phyloP scores from a whole-genome alignment of 1,284 basidiomycete species.

The Dichomitus squalens region DNA sequence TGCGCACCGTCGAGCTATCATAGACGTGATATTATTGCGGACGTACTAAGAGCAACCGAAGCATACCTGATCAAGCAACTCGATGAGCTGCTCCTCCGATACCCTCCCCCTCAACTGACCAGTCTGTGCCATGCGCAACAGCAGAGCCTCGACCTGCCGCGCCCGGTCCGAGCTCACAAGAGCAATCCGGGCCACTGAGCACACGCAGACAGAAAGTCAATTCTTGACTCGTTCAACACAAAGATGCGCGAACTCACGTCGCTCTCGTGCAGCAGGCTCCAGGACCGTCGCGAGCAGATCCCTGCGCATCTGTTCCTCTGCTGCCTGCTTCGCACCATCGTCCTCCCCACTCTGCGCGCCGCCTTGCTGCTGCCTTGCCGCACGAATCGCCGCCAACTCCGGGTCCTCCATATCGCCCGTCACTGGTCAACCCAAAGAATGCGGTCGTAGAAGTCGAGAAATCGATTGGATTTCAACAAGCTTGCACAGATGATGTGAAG shows the following conservation, averaged over 20 bases:
- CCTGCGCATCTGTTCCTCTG: constrained; percentile 76
- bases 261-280: constrained; percentile 85
- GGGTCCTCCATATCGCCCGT: constrained; percentile 34
- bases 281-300: constrained; percentile 89
- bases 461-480: not conserved
- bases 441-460: constrained; percentile 23
- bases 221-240: not conserved
- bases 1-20: constrained; percentile 67
- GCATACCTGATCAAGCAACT: constrained; percentile 87
- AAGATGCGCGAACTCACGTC: constrained; percentile 66
- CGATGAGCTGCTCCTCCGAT: constrained; percentile 88
- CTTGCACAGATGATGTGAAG: not conserved
- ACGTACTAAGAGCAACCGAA: not conserved
- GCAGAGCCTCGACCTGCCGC: constrained; percentile 82
- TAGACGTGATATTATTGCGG: not conserved
- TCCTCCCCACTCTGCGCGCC: constrained; percentile 38
- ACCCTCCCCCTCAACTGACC: constrained; percentile 91
- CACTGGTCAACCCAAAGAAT: too few species aligned
- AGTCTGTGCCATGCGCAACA: constrained; percentile 89
- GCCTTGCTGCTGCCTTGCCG: constrained; percentile 40
- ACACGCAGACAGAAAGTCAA: not conserved
- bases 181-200: constrained; percentile 80
- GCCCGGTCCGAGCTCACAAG: constrained; percentile 91
- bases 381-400: constrained; percentile 47
- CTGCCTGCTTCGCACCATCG: constrained; percentile 59